Evolutionary conservation across 2,329 filamentous ascomycete genomes (phyloP), one percentile per base, ranked within the genome.

Genomic region (Ilyonectria robusta): DNA sequence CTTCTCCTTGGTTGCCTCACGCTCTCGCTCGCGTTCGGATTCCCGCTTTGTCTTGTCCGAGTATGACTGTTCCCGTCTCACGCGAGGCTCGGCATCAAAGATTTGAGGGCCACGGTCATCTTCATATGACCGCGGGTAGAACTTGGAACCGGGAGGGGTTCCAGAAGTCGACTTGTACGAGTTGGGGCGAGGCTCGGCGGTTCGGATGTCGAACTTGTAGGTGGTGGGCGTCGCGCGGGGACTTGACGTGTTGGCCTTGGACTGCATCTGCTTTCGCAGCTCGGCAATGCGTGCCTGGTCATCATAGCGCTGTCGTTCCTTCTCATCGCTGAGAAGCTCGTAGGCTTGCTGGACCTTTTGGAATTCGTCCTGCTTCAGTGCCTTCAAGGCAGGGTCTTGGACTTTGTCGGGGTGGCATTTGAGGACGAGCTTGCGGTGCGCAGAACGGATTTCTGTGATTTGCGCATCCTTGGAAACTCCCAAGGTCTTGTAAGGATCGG

Each of bases 401-500:
- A 97, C 89, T 83, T 97, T 97, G 85, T 98, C 95, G 37, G 95
- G 95, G 75, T 98, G 95, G 78, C 92, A 95, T 80, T 93, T 94
- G 73, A 97, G 88, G 40, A 94, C 93, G 46, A 97, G 90, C 80
- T 97, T 97, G 75, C 93, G 91, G 83, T 97, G 91, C 17, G 93
- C 92, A 58, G 89, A 87, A 76, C 93, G 92, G 79, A 98, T 95
- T 73, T 92, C 89, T 54, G 89, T 74, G 47, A 90, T 79, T 67
- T 92, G 89, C 54, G 93, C 93, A 80, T 92, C 89, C 78, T 89
- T 92, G 68, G 90, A 78, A 64, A 98, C 88, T 59, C 93, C 93
- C 56, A 98, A 87, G 61, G 89, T 86, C 76, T 86, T 88, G 85
- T 97, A 97, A 55, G 94, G 95, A 83, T 98, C 94, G 69, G 89